Base-by-base conservation (phyloP, 1,284 basidiomycete genomes). In the Polyporus tsugae region DNA sequence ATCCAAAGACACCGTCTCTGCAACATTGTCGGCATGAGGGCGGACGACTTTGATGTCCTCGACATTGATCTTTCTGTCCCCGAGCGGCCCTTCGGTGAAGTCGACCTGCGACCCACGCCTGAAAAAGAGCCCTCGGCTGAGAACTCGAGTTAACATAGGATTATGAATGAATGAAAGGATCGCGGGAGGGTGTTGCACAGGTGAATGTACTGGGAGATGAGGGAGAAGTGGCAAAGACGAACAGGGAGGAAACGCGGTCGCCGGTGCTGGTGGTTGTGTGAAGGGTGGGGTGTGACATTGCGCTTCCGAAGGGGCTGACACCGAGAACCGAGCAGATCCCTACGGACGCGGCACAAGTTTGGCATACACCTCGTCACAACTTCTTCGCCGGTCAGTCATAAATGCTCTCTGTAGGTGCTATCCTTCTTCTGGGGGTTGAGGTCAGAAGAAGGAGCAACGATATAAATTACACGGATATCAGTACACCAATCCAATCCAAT, bases 401-500 rank as follows among this genome's bases (percentile, higher is more conserved):
- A 19, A 58, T 11, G 25, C 29, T 33, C 10, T 13, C 53, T n/a
- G 15, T 49, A n/a, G n/a, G 2, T 29, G 39, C 39, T 39, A 39
- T 10, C 39, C 39, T 39, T 13, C 39, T 7, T 39, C 13, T n/a
- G 4, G 33, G 3, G 55, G n/a, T 36, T 46, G 13, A 39, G 25
- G n/a, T 41, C 7, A 17, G 4, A 33, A 38, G 19, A 33, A 19
- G 11, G n/a, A 58, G 17, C 35, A 35, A 36, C 33, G 6, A 58
- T 25, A 71, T 71, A 72, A 66, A 65, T 70, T 72, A 72, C 64
- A 67, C 33, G 62, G 35, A 63, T 67, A 72, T 58, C 60, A 64
- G 59, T 63, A 60, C 65, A 67, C 33, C 52, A 11, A 15, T 29
- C 29, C 29, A 29, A 29, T 29, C 29, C 29, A 29, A n/a, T 35